Evolutionary conservation across 371 early-diverging fungal species (phyloP), one percentile per base, ranked within the genome.

Genomic region (Mortierella sp.): DNA sequence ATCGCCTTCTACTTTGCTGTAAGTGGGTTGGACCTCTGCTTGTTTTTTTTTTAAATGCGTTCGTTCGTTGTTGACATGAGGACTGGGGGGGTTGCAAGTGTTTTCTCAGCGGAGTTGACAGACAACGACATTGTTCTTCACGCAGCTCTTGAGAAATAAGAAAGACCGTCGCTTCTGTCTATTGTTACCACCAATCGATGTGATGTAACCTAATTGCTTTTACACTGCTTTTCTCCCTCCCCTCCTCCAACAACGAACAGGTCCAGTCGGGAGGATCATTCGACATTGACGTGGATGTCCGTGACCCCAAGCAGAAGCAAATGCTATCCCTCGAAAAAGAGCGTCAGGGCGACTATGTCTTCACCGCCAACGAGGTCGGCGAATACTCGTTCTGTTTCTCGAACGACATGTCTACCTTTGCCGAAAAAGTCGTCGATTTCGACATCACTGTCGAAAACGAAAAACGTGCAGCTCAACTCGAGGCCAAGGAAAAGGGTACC

Each of bases 1-100:
- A 87, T 98, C 57, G 94, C 96, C n/a, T 97, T 98, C 82, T 98
- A 98, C 90, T 98, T 98, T 93, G 96, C 98, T 44, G 99, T 98
- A 94, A 88, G 95, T 89, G 26, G 6, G 19, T 13, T 48, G 24
- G 43, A 28, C 31, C 34, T 37, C 24, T 26, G 44, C 21, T 26
- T 50, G 28, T 24, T 43, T 43, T 13, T n/a, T 16, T 43, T 71
- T 59, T 34, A 37, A 13, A 57, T 61, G 61, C 61, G 14, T 31
- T 13, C 21, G 50, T 50, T 50, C 13, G 10, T 51, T 51, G 51
- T 51, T 13, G 5, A n/a, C n/a, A 51, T 51, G 28, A 26, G 11
- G 28, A 57, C 10, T 3, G 57, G 24, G 1, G 46, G 8, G 13
- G 2, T 13, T 3, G 14, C 28, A 9, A 57, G 28, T 26, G 57